These are phyloP conservation scores for Chlamydomonas schloesseri DNA, from an alignment of 139 green algal genomes.

Conservation along the genomic window DNA sequence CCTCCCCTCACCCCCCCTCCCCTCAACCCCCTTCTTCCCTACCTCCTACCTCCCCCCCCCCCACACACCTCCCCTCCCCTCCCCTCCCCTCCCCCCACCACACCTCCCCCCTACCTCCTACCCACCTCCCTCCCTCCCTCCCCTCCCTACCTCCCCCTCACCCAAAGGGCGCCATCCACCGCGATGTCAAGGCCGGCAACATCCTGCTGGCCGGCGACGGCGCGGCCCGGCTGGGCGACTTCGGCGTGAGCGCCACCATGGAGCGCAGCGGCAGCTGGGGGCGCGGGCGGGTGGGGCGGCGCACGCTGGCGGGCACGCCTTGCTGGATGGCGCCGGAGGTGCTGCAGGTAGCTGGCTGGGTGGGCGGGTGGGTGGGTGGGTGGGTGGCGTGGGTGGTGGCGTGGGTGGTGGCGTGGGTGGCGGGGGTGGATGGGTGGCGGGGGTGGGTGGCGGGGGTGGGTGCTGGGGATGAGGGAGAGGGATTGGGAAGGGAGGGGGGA, in stretches of 20 bases:
- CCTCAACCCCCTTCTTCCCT: no score
- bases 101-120: neutral
- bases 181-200: conserved; percentile 98
- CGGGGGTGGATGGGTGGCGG: no score
- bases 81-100: neutral
- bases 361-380: neutral
- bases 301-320: conserved; percentile 68
- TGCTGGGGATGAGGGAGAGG: no score
- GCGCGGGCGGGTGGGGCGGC: conserved; percentile 38
- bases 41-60: no score
- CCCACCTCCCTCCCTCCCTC: neutral
- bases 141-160: neutral
- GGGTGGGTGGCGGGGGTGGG: no score
- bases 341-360: conserved; percentile 62
- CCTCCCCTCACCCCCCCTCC: no score
- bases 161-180: conserved; percentile 89
- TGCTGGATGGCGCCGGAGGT: conserved; percentile 98
- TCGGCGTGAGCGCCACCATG: conserved; percentile 91
- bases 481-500: no score
- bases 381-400: neutral
- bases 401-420: no score
- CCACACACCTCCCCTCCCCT: no score
- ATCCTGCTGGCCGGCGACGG: conserved; percentile 91
- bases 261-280: conserved; percentile 68
- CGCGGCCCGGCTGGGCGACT: conserved; percentile 88